Evolutionary conservation across 306 rosid genomes (phyloP).

Genomic region (Malus sylvestris): DNA sequence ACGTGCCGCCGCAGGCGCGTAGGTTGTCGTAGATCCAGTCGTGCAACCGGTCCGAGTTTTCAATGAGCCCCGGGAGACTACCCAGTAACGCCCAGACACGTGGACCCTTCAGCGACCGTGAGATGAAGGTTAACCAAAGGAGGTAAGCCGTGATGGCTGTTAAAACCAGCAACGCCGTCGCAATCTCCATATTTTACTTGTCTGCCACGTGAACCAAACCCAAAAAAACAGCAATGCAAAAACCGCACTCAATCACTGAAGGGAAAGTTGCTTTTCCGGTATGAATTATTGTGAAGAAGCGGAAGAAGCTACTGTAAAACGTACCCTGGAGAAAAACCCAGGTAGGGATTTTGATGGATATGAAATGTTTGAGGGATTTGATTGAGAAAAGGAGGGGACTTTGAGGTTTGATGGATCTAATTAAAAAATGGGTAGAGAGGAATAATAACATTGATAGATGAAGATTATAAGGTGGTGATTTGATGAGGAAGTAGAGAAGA

Average conservation of each 20-base stretch:
- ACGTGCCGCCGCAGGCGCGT: constrained; percentile 91
- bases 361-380: not conserved
- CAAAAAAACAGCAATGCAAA: not conserved
- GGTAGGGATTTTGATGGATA: not conserved
- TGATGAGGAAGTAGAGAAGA: not conserved
- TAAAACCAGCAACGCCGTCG: constrained; percentile 49
- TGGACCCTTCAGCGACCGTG: constrained; percentile 81
- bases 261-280: not conserved
- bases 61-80: constrained; percentile 73
- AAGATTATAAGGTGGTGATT: not conserved
- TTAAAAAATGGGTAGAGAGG: not conserved
- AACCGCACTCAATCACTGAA: not conserved
- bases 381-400: not conserved
- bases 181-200: constrained; percentile 52
- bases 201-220: not conserved
- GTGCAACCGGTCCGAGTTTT: constrained; percentile 78
- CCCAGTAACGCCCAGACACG: constrained; percentile 89
- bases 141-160: constrained; percentile 70
- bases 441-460: not conserved
- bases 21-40: constrained; percentile 96
- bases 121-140: constrained; percentile 81
- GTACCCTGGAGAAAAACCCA: not conserved
- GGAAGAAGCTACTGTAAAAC: not conserved
- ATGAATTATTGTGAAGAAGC: not conserved
- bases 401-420: not conserved